Conservation (phyloP, 495 filamentous ascomycete species). For the Apiosordaria backusii region DNA sequence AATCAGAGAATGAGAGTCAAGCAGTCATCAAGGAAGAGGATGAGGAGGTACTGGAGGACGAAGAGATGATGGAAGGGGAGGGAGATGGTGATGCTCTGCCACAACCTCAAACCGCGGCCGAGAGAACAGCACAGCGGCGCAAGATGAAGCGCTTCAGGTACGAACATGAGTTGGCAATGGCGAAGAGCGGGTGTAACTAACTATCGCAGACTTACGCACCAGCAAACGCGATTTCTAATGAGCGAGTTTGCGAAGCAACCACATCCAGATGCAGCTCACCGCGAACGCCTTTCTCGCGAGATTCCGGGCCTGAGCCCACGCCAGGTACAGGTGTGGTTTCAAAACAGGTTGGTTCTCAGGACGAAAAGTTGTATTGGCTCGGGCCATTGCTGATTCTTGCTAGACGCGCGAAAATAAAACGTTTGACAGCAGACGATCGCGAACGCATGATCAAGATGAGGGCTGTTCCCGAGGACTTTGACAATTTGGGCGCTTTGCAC, state of each 20-base stretch:
- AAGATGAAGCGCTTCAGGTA: conserved; percentile 97
- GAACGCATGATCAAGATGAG: conserved; percentile 92
- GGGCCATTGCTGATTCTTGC: conserved; percentile 26
- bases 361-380: background rate
- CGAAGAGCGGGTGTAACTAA: conserved; percentile 25
- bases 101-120: conserved; percentile 62
- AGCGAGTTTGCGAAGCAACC: conserved; percentile 95
- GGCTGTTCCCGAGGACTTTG: conserved; percentile 87
- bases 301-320: conserved; percentile 90
- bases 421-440: conserved; percentile 85
- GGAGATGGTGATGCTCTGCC: conserved; percentile 39
- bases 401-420: conserved; percentile 93
- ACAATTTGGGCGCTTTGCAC: conserved; percentile 85
- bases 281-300: conserved; percentile 83
- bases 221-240: conserved; percentile 95
- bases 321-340: conserved; percentile 98
- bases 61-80: conserved; percentile 49
- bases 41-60: conserved; percentile 50
- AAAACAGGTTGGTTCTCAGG: conserved; percentile 73
- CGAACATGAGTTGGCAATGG: background rate
- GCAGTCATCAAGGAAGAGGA: conserved; percentile 50
- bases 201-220: conserved; percentile 75
- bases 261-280: conserved; percentile 90
- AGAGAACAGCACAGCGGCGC: conserved; percentile 73
- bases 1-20: conserved; percentile 43